phyloP scores from a whole-genome alignment of 1,284 basidiomycete genomes.

The Pseudozyma hubeiensis region DNA sequence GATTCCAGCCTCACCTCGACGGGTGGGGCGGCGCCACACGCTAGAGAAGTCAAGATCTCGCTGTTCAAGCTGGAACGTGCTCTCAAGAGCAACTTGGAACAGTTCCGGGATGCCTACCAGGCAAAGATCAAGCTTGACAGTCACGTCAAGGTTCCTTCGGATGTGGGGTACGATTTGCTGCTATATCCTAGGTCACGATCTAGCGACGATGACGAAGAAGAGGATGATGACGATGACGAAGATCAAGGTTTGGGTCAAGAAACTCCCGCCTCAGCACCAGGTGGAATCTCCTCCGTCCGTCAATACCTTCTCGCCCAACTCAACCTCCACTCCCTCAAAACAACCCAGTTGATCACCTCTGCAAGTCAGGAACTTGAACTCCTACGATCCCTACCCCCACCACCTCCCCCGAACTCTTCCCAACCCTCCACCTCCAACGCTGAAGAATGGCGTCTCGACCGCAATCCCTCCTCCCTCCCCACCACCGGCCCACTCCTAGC shows the following conservation, averaged over 20 bases:
- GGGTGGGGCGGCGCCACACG: constrained; percentile 9
- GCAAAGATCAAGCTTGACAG: constrained; percentile 4
- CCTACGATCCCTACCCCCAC: constrained; percentile 54
- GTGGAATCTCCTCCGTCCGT: constrained; percentile 35
- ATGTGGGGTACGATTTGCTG: constrained; percentile 52
- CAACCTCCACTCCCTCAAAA: constrained; percentile 54
- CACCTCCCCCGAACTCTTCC: constrained; percentile 2
- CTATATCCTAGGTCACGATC: constrained; percentile 17
- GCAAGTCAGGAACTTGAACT: constrained; percentile 58
- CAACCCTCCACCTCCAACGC: neutral
- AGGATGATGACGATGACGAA: constrained; percentile 52
- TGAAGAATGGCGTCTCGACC: constrained; percentile 61
- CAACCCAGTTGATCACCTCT: constrained; percentile 33
- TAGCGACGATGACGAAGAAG: constrained; percentile 18
- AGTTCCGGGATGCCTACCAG: constrained; percentile 41
- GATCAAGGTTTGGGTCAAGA: constrained; percentile 31
- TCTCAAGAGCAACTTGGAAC: constrained; percentile 47
- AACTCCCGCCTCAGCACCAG: constrained; percentile 6
- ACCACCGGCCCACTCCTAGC: constrained; percentile 55
- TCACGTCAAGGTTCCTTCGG: constrained; percentile 11
- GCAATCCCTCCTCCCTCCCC: neutral
- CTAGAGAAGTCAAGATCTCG: constrained; percentile 60
- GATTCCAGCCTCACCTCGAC: constrained; percentile 1
- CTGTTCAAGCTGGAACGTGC: constrained; percentile 56
- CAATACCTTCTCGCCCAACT: constrained; percentile 60